These are phyloP conservation scores for Mycena polygramma DNA, from an alignment of 768 basidiomycete genomes.

Conservation along the genomic window DNA sequence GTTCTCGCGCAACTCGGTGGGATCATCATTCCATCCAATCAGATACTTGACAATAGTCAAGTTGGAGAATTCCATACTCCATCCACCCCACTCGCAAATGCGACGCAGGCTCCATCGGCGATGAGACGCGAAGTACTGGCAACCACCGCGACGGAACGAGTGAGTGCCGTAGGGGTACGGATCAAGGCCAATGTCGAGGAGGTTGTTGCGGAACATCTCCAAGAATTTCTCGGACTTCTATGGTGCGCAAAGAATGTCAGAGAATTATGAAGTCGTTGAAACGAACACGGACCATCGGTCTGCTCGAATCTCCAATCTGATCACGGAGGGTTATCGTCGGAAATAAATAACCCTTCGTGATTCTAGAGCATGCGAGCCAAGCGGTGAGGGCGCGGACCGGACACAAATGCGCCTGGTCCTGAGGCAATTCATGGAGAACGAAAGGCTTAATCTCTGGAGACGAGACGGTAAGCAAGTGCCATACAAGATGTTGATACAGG, in stretches of 20 bases:
- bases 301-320: constrained; percentile 38
- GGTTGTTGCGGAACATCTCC: constrained; percentile 54
- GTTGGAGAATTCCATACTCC: constrained; percentile 55
- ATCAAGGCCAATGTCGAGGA: constrained; percentile 55
- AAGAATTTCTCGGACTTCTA: too few species aligned
- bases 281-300: constrained; percentile 42
- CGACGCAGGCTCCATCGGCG: constrained; percentile 50
- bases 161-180: too few species aligned
- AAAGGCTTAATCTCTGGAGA: constrained; percentile 39
- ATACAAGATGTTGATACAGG: not conserved
- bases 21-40: constrained; percentile 56
- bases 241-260: too few species aligned
- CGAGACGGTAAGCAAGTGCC: not conserved
- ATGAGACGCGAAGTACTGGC: constrained; percentile 43
- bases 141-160: too few species aligned
- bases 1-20: constrained; percentile 44
- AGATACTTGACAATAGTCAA: constrained; percentile 59
- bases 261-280: not conserved
- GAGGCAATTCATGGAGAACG: constrained; percentile 40
- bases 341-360: constrained; percentile 48
- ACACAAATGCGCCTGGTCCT: constrained; percentile 48
- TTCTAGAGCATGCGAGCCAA: constrained; percentile 43
- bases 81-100: constrained; percentile 64
- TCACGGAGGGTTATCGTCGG: constrained; percentile 46
- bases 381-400: constrained; percentile 48